phyloP scores from a whole-genome alignment of 108 stramenopile genomes.

The Nitzschia putrida region DNA sequence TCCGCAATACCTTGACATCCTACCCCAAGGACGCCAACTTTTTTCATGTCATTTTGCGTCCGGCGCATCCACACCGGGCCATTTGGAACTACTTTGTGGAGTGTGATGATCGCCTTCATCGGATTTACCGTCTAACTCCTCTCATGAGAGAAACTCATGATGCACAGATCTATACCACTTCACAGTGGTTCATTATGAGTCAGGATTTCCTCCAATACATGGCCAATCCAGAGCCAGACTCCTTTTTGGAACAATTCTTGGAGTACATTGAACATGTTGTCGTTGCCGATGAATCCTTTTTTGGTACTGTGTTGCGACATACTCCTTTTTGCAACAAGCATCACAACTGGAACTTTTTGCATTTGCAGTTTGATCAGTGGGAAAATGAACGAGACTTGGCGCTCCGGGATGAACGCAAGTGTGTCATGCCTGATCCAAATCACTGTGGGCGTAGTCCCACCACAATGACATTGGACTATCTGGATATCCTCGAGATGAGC shows the following conservation, averaged over 20 bases:
- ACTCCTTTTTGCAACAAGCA: constrained; percentile 85
- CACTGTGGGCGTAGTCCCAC: constrained; percentile 92
- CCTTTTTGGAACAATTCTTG: constrained; percentile 72
- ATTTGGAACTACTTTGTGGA: constrained; percentile 95
- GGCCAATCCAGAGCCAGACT: constrained; percentile 64
- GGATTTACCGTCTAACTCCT: constrained; percentile 83
- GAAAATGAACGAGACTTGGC: constrained; percentile 72
- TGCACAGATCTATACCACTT: constrained; percentile 82
- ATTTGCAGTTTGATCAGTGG: constrained; percentile 92
- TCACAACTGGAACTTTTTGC: constrained; percentile 88
- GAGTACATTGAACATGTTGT: constrained; percentile 87
- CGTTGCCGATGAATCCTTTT: constrained; percentile 95
- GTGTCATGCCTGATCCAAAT: constrained; percentile 81
- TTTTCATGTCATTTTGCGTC: constrained; percentile 75
- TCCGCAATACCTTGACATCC: constrained; percentile 75
- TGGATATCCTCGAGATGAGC: constrained; percentile 77
- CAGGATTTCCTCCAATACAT: constrained; percentile 88
- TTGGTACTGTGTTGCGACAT: constrained; percentile 90
- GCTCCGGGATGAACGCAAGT: constrained; percentile 79
- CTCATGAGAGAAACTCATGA: constrained; percentile 56
- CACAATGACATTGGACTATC: constrained; percentile 81
- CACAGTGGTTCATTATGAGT: constrained; percentile 93
- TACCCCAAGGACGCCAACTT: constrained; percentile 88
- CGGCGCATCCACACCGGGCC: constrained; percentile 56
- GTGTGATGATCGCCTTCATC: constrained; percentile 92